phyloP scores from a whole-genome alignment of 768 basidiomycete species.

The Mrakia frigida region DNA sequence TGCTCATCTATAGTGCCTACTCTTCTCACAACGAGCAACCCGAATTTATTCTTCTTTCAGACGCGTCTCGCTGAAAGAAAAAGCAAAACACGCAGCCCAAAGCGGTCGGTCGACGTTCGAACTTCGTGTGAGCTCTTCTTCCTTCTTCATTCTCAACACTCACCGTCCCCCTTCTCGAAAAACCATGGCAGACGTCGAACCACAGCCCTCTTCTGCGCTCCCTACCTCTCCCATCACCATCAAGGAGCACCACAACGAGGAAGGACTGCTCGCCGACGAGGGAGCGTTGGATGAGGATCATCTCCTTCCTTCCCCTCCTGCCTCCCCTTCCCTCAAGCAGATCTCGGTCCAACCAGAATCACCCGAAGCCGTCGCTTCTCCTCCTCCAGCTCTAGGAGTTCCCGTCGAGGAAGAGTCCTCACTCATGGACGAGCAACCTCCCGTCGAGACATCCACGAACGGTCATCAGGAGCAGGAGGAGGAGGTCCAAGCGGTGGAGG shows the following conservation, averaged over 20 bases:
- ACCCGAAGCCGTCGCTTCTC: background rate
- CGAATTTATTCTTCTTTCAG: background rate
- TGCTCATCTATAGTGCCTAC: background rate
- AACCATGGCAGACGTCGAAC: background rate
- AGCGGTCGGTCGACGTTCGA: background rate
- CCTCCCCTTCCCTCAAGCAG: background rate
- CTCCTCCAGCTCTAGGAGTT: too few species aligned
- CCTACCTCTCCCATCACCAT: background rate
- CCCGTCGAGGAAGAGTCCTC: background rate
- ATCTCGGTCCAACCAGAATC: background rate
- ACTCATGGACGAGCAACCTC: slow-evolving; percentile 4
- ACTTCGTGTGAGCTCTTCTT: background rate
- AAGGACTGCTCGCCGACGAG: background rate
- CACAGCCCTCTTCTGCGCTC: background rate
- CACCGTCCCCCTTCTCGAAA: background rate
- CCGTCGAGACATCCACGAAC: background rate
- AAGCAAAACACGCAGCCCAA: background rate
- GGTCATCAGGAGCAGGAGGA: background rate
- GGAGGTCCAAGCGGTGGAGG: slow-evolving; percentile 2
- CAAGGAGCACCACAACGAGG: background rate
- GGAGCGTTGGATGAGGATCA: background rate
- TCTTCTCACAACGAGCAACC: background rate
- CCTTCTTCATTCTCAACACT: background rate
- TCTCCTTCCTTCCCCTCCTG: background rate
- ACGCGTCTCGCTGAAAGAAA: background rate